phyloP scores from a whole-genome alignment of 495 filamentous ascomycete species.

The Aspergillus avenaceus region DNA sequence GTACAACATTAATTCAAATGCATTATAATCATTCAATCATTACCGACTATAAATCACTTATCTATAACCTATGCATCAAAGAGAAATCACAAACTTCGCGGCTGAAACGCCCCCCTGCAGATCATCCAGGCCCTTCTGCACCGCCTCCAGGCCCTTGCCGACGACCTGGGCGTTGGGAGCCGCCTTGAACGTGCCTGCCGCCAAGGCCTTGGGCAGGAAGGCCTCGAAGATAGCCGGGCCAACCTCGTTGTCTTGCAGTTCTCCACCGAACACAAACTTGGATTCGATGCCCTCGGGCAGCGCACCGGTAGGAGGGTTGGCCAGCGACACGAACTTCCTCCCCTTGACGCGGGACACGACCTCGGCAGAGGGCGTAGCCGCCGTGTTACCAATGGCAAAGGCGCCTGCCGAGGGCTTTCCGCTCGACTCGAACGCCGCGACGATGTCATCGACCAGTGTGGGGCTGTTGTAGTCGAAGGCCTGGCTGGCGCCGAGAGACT shows the following conservation, averaged over 20 bases:
- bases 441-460: constrained; percentile 25
- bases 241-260: constrained; percentile 26
- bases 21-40: too few relatives aligned
- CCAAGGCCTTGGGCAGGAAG: constrained; percentile 38
- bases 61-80: too few relatives aligned
- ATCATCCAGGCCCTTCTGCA: constrained; percentile 37
- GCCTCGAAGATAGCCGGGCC: constrained; percentile 33
- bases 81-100: too few relatives aligned
- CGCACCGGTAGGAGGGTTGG: constrained; percentile 3
- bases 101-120: constrained; percentile 32
- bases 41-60: too few relatives aligned
- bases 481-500: constrained; percentile 48
- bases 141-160: constrained; percentile 35
- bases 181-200: constrained; percentile 10
- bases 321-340: constrained; percentile 16
- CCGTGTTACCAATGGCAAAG: constrained; percentile 3
- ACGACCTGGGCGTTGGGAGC: constrained; percentile 32
- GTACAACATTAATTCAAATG: too few relatives aligned
- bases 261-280: constrained; percentile 12
- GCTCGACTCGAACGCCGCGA: constrained; percentile 6
- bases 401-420: constrained; percentile 28
- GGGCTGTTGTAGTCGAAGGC: constrained; percentile 54
- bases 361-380: constrained; percentile 14
- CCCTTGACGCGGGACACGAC: constrained; percentile 8
- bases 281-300: constrained; percentile 7